These are phyloP conservation scores for Hyphopichia pseudoburtonii DNA, from an alignment of 1,139 yeast species.

Conservation along the genomic window DNA sequence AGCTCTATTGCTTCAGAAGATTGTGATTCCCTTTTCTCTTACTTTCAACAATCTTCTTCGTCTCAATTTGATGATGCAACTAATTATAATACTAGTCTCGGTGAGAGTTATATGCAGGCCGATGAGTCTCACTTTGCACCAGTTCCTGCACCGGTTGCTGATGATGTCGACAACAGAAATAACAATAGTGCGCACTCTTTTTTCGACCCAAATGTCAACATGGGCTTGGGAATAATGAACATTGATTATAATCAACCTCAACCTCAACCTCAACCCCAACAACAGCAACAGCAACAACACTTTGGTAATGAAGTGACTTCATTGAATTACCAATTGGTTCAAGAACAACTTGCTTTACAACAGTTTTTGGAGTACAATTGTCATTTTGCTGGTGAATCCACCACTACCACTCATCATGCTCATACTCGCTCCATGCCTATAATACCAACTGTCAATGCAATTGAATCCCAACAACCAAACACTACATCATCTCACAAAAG, in stretches of 20 bases:
- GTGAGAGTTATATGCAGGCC: slow-evolving; percentile 9
- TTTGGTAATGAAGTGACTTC: slow-evolving; percentile 7
- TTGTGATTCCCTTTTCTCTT: slow-evolving; percentile 9
- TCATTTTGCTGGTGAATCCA: slow-evolving; percentile 2
- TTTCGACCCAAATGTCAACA: slow-evolving; percentile 5
- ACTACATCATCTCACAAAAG: slow-evolving; percentile 18
- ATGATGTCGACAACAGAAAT: background rate
- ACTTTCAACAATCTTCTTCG: slow-evolving; percentile 3
- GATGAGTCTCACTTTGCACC: no score
- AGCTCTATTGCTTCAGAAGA: slow-evolving; percentile 4
- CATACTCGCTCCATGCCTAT: slow-evolving; percentile 4
- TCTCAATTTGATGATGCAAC: slow-evolving; percentile 7
- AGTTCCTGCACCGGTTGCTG: no score
- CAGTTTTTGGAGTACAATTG: slow-evolving; percentile 4
- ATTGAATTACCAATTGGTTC: slow-evolving; percentile 20
- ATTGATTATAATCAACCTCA: slow-evolving; percentile 14
- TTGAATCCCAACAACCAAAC: background rate
- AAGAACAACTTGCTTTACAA: slow-evolving; percentile 17
- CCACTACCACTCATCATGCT: slow-evolving; percentile 1
- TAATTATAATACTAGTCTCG: slow-evolving; percentile 8
- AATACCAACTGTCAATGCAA: slow-evolving; percentile 1
- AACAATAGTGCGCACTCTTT: background rate
- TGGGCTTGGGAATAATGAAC: slow-evolving; percentile 28
- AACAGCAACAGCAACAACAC: slow-evolving; percentile 8
- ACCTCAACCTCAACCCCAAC: slow-evolving; percentile 7